Percentiles rank a stretch among this genome's conserved stretches.
Conservation (phyloP, 352 stramenopile species). For the Phytophthora rubi region DNA sequence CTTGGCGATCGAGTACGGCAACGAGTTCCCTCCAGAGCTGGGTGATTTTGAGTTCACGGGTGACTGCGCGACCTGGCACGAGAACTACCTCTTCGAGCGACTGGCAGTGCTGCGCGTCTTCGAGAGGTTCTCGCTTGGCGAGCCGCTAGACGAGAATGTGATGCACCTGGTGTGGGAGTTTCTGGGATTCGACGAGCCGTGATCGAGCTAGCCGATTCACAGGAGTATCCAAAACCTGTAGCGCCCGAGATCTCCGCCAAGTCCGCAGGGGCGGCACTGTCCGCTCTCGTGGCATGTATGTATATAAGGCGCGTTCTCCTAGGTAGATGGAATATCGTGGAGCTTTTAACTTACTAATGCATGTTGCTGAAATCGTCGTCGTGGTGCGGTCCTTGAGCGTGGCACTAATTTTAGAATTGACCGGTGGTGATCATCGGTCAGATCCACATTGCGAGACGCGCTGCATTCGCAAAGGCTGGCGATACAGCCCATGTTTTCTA, state of each 20-base stretch:
- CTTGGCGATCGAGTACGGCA: slow-evolving; percentile 60
- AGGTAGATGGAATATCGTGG: slow-evolving; percentile 34
- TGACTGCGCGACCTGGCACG: slow-evolving; percentile 50
- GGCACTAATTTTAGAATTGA: too few relatives aligned
- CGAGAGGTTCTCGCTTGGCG: slow-evolving; percentile 47
- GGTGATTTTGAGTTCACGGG: slow-evolving; percentile 58
- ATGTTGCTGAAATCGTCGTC: slow-evolving; percentile 19
- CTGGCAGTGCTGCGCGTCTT: slow-evolving; percentile 57
- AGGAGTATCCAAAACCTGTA: slow-evolving; percentile 28
- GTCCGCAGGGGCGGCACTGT: not conserved
- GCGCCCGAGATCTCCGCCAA: slow-evolving; percentile 26
- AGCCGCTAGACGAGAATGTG: slow-evolving; percentile 50
- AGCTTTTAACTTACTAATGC: slow-evolving; percentile 43
- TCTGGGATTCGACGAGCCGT: slow-evolving; percentile 52
- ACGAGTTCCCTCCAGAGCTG: slow-evolving; percentile 58
- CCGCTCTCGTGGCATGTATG: slow-evolving; percentile 26
- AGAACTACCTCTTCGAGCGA: slow-evolving; percentile 56
- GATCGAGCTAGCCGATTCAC: slow-evolving; percentile 24
- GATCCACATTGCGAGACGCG: too few relatives aligned
- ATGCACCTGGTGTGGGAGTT: slow-evolving; percentile 64
- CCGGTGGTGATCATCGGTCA: too few relatives aligned
- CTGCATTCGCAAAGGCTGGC: too few relatives aligned
- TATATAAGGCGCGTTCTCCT: slow-evolving; percentile 39
- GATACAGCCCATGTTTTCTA: too few relatives aligned
- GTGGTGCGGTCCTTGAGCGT: not conserved